Evolutionary conservation across 768 basidiomycete genomes (phyloP), one percentile per base, ranked within the genome.

Genomic region (Russula vinacea): DNA sequence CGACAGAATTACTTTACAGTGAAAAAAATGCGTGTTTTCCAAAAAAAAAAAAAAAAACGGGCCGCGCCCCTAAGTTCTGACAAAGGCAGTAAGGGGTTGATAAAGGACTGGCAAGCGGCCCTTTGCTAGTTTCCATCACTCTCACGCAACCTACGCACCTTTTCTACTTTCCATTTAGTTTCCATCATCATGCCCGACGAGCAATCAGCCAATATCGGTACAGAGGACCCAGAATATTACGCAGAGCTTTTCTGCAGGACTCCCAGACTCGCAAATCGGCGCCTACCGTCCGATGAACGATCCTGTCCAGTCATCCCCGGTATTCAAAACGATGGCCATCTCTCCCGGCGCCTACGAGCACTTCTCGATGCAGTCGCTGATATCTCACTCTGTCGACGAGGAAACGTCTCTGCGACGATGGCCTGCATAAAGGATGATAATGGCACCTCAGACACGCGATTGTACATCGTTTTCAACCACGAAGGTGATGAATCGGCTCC

Each of bases 391-490:
- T 45, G n/a, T 11, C n/a, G 10, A n/a, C n/a, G n/a, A 45, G 9
- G n/a, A n/a, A 54, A 54, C 5, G 32, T 37, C 33, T 37, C n/a
- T 10, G 52, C 52, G 6, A 37, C 52, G 52, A 54, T 54, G 44
- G 44, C 44, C n/a, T 22, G n/a, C 44, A 9, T 45, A 22, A 45
- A 45, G 29, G n/a, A 10, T 22, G 17, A 45, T 45, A 10, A 22
- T 9, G 44, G 44, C 19, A 45, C n/a, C 22, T 9, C 22, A 22
- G 44, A 45, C 6, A 45, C 44, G 10, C 44, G 19, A 45, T 45
- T 45, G n/a, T 45, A 45, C n/a, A 45, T 45, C 44, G 44, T 45
- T 45, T 45, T 45, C 44, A 45, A 45, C 44, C 44, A 19, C 44
- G 19, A 44, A n/a, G 19, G 8, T 44, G 42, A 40, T 42, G 40